Evolutionary conservation across 805 yeast species (phyloP).

Genomic region (Schizosaccharomyces octosporus): DNA sequence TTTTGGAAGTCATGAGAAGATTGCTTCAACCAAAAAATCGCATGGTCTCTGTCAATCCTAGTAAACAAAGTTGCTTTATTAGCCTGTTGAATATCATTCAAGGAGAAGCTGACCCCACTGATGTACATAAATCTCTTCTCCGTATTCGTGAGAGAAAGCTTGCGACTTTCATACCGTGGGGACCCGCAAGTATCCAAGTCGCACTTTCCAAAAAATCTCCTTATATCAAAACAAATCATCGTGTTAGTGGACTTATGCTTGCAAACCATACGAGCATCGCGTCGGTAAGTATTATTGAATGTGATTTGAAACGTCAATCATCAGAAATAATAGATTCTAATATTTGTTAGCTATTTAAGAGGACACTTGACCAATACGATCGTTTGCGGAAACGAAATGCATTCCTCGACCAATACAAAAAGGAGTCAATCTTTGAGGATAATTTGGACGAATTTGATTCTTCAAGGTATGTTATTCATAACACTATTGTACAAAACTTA

Average conservation of each 20-base stretch:
- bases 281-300: conserved; percentile 11
- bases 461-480: conserved; percentile 22
- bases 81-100: conserved; percentile 46
- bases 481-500: background rate
- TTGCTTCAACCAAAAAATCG: conserved; percentile 53
- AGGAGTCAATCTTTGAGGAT: conserved; percentile 19
- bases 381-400: conserved; percentile 58
- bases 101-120: conserved; percentile 44
- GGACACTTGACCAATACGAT: conserved; percentile 55
- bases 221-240: conserved; percentile 20
- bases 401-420: conserved; percentile 51
- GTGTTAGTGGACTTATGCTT: conserved; percentile 57
- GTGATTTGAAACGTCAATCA: background rate
- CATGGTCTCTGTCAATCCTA: conserved; percentile 31
- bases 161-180: conserved; percentile 64
- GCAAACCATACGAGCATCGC: conserved; percentile 61
- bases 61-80: conserved; percentile 29
- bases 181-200: conserved; percentile 52
- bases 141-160: conserved; percentile 19
- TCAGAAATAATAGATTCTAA: background rate
- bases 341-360: conserved; percentile 23
- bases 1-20: conserved; percentile 66
- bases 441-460: conserved; percentile 50
- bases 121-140: conserved; percentile 26
- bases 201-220: conserved; percentile 57